Evolutionary conservation across 2,329 filamentous ascomycete species (phyloP).

Genomic region (Lasiodiplodia gonubiensis): DNA sequence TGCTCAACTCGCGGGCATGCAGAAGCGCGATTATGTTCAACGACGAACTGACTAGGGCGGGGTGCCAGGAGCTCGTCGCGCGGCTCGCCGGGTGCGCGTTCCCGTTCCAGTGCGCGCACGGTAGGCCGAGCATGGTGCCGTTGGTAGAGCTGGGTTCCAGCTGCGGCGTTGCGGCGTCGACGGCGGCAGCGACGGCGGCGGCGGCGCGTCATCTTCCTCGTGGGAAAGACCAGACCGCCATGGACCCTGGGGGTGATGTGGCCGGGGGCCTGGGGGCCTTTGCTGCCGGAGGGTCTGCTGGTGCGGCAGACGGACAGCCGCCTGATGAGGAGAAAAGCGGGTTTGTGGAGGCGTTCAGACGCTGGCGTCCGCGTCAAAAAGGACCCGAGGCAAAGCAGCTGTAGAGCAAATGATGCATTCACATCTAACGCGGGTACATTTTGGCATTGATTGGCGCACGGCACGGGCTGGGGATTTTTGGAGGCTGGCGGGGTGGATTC

Average conservation of each 20-base stretch:
- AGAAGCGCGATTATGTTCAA: constrained; percentile 88
- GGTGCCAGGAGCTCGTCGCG: constrained; percentile 65
- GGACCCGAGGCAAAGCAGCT: not conserved
- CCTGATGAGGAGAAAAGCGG: constrained; percentile 11
- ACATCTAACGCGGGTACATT: not conserved
- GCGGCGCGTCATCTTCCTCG: not conserved
- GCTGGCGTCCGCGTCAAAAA: constrained; percentile 18
- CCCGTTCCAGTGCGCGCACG: constrained; percentile 85
- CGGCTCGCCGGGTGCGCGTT: constrained; percentile 69
- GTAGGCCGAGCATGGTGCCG: constrained; percentile 60
- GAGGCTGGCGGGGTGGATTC: not conserved
- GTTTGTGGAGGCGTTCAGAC: constrained; percentile 28
- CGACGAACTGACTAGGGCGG: constrained; percentile 63
- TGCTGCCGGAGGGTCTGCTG: constrained; percentile 10
- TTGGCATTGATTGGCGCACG: constrained; percentile 3
- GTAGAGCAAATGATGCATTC: not conserved
- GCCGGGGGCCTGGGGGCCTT: constrained; percentile 8
- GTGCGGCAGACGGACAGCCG: constrained; percentile 9
- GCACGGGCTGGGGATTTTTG: not conserved
- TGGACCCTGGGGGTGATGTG: constrained; percentile 9
- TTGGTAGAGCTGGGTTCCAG: constrained; percentile 41
- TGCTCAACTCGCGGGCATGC: constrained; percentile 78
- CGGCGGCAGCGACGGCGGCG: not conserved
- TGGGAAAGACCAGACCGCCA: constrained; percentile 2
- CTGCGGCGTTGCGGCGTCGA: not conserved